Evolutionary conservation across 2,329 filamentous ascomycete species (phyloP), one percentile per base, ranked within the genome.

Genomic region (Xylaria sp.): DNA sequence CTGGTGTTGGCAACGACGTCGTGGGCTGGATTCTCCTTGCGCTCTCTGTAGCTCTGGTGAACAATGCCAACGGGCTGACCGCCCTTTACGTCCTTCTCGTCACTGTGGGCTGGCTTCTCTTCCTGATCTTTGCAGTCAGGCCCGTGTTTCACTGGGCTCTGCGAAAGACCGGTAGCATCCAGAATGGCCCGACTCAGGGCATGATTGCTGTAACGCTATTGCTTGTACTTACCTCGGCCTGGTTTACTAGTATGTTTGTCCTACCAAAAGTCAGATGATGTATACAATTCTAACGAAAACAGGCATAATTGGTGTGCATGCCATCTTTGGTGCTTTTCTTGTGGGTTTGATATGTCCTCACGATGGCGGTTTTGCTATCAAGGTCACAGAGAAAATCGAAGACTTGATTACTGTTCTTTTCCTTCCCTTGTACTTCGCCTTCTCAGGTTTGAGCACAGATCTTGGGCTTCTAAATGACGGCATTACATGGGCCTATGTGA

Each of bases 291-390:
- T 73, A 55, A 72, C 88, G 5, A 39, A 33, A 91, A 90, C 80
- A 77, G 84, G 90, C 63, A 91, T 96, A 66, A 97, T 98, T 75
- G 95, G 95, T 53, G 90, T 97, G 1, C 95, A 98, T 77, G 88
- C 95, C 63, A 97, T 98, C 76, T 98, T 98, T 74, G 95, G 95
- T 47, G 94, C 91, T 2, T 98, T 98, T 77, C 84, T 97, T 65
- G 88, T 95, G 47, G 95, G 95, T 1, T 79, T 98, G 29, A 96
- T 98, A 64, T 94, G 94, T 72, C 95, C 94, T 0, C 94, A 96
- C 75, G 92, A 97, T 65, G 91, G 92, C 55, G 92, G 94, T 31
- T 97, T 97, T 75, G 92, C 93, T 25, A 96, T 97, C 79, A 94
- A 94, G 72, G 83, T 97, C 45, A 96, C 93, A 0, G 94, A 97